phyloP scores from a whole-genome alignment of 768 basidiomycete species.

The Termitomyces sp. region DNA sequence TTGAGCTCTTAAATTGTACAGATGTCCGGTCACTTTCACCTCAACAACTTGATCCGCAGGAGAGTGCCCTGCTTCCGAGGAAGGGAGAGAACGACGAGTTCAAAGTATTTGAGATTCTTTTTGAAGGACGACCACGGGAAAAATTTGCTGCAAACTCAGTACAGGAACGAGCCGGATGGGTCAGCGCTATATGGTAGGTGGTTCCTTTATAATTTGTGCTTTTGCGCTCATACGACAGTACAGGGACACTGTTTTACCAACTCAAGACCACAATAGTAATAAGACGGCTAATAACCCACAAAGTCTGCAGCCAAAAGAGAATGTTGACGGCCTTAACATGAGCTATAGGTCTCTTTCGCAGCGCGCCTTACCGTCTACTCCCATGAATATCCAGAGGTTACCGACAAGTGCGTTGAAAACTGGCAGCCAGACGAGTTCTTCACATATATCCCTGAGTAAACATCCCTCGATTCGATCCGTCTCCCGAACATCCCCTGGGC shows the following conservation, averaged over 20 bases:
- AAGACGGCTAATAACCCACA: not conserved
- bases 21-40: slow-evolving; percentile 58
- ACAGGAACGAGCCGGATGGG: slow-evolving; percentile 66
- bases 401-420: not conserved
- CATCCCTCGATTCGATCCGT: slow-evolving; percentile 19
- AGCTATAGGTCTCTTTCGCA: slow-evolving; percentile 19
- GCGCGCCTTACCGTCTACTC: slow-evolving; percentile 28
- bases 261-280: slow-evolving; percentile 15
- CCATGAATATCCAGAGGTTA: slow-evolving; percentile 10
- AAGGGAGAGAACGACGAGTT: slow-evolving; percentile 33
- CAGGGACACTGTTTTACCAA: slow-evolving; percentile 58
- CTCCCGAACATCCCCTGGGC: slow-evolving; percentile 15
- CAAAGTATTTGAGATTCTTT: slow-evolving; percentile 62
- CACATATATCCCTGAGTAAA: slow-evolving; percentile 20
- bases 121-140: slow-evolving; percentile 46
- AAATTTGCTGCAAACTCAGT: slow-evolving; percentile 59
- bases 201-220: not conserved
- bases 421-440: slow-evolving; percentile 4
- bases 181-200: slow-evolving; percentile 67
- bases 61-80: slow-evolving; percentile 36
- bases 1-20: slow-evolving; percentile 47
- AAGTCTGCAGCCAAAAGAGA: not conserved
- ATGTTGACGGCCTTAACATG: not conserved
- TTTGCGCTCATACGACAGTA: not conserved
- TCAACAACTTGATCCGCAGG: slow-evolving; percentile 36